A percentile compares a stretch with the other conserved stretches of the same genome.
Evolutionary conservation across 768 basidiomycete genomes (phyloP).

Genomic region (Tylopilus sp.): DNA sequence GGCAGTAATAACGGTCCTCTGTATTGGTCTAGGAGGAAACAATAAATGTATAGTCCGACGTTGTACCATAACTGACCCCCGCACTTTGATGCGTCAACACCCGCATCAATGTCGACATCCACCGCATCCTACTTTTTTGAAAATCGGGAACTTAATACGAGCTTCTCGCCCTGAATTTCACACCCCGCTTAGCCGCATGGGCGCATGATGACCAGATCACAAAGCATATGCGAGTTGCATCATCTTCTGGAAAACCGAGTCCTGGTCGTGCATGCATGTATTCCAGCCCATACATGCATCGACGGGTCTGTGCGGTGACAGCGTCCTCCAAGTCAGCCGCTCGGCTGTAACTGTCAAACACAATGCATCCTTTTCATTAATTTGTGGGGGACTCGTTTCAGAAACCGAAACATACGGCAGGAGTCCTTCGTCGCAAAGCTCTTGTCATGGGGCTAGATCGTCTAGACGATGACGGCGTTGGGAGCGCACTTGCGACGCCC

Average conservation of each 20-base stretch:
- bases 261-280: not conserved
- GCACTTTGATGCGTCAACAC: constrained; percentile 22
- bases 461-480: constrained; percentile 32
- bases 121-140: constrained; percentile 18
- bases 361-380: constrained; percentile 23
- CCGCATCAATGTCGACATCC: constrained; percentile 16
- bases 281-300: not conserved
- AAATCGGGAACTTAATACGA: constrained; percentile 29
- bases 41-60: not conserved
- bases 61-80: constrained; percentile 13
- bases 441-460: constrained; percentile 34
- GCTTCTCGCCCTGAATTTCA: constrained; percentile 29
- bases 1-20: not conserved
- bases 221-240: not conserved
- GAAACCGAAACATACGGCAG: constrained; percentile 20
- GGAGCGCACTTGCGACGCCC: constrained; percentile 21
- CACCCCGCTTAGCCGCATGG: constrained; percentile 12
- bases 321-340: constrained; percentile 9
- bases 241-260: no score
- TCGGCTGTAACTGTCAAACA: constrained; percentile 13
- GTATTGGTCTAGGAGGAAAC: not conserved
- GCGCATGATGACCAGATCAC: not conserved
- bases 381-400: constrained; percentile 18
- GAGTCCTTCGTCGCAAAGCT: constrained; percentile 24
- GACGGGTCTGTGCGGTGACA: not conserved